Evolutionary conservation across 805 yeast species (phyloP).

Genomic region (Barnettozyma botsteinii): DNA sequence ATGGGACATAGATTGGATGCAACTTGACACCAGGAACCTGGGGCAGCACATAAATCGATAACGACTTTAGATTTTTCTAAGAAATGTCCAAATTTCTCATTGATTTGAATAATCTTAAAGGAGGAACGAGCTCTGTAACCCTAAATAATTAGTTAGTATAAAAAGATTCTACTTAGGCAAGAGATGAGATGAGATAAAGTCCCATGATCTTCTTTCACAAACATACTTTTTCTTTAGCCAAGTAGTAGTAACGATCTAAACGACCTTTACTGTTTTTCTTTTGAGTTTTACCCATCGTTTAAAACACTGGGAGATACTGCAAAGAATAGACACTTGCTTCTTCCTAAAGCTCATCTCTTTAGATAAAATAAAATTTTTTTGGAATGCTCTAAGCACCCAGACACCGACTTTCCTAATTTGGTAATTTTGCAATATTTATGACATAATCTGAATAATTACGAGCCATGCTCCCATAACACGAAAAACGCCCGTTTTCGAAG

Average conservation of each 20-base stretch:
- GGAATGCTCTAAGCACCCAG: too few relatives aligned
- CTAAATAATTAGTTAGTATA: slow-evolving; percentile 16
- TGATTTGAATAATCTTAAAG: slow-evolving; percentile 88
- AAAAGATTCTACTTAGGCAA: too few relatives aligned
- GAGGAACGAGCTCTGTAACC: slow-evolving; percentile 99
- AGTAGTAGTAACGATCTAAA: slow-evolving; percentile 91
- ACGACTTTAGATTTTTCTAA: slow-evolving; percentile 92
- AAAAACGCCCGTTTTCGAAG: too few relatives aligned
- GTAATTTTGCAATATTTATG: too few relatives aligned
- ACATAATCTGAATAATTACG: too few relatives aligned
- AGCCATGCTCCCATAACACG: too few relatives aligned
- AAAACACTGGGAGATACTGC: too few relatives aligned
- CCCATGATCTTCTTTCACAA: neutral
- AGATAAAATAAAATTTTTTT: neutral
- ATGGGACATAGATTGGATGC: slow-evolving; percentile 91
- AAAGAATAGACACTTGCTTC: too few relatives aligned
- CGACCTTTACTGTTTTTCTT: slow-evolving; percentile 98
- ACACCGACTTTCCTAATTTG: too few relatives aligned
- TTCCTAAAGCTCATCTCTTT: slow-evolving; percentile 1
- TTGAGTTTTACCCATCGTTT: slow-evolving; percentile 78
- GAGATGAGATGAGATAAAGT: neutral
- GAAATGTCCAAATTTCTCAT: slow-evolving; percentile 95
- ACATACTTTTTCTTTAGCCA: slow-evolving; percentile 81
- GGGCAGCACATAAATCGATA: slow-evolving; percentile 97
- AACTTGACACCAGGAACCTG: slow-evolving; percentile 99